Conservation (phyloP, 2,329 filamentous ascomycete genomes). For the Colletotrichum magnum region DNA sequence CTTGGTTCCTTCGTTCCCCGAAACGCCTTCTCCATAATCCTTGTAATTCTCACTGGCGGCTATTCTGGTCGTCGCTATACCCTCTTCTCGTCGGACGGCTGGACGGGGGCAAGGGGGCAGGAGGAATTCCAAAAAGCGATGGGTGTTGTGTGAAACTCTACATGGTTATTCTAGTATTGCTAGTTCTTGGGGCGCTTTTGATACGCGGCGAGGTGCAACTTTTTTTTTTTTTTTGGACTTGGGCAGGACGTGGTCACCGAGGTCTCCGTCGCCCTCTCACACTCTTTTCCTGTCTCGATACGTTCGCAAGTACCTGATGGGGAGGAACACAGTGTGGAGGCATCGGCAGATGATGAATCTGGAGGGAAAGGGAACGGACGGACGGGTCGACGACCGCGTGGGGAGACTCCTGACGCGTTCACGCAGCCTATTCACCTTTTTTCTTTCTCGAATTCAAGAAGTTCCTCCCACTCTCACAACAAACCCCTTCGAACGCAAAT, state of each 20-base stretch:
- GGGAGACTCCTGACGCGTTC: conserved; percentile 6
- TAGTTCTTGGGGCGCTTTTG: conserved; percentile 32
- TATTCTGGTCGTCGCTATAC: conserved; percentile 29
- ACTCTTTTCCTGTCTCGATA: conserved; percentile 17
- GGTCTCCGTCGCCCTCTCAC: conserved; percentile 6
- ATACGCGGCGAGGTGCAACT: conserved; percentile 24
- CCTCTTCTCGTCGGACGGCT: conserved; percentile 38
- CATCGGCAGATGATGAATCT: neutral
- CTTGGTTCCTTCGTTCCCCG: conserved; percentile 26
- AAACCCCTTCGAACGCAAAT: neutral
- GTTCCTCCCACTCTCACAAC: conserved; percentile 28
- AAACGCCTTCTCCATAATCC: conserved; percentile 45
- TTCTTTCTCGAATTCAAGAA: conserved; percentile 39
- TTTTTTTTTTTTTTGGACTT: conserved; percentile 1
- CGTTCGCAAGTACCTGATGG: conserved; percentile 20
- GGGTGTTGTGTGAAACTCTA: conserved; percentile 17
- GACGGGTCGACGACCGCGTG: conserved; percentile 13
- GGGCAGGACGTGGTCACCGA: conserved; percentile 5
- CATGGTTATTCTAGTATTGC: conserved; percentile 38
- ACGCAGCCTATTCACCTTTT: conserved; percentile 24
- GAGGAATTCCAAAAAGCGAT: conserved; percentile 39
- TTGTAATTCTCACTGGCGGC: conserved; percentile 50
- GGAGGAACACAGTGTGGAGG: neutral
- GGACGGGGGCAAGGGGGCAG: conserved; percentile 32
- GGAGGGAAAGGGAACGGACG: conserved; percentile 10